Percentiles rank a stretch among this genome's conserved stretches.
Evolutionary conservation across 192 early-diverging fungal genomes (phyloP).

Genomic region (Umbelopsis isabellina): DNA sequence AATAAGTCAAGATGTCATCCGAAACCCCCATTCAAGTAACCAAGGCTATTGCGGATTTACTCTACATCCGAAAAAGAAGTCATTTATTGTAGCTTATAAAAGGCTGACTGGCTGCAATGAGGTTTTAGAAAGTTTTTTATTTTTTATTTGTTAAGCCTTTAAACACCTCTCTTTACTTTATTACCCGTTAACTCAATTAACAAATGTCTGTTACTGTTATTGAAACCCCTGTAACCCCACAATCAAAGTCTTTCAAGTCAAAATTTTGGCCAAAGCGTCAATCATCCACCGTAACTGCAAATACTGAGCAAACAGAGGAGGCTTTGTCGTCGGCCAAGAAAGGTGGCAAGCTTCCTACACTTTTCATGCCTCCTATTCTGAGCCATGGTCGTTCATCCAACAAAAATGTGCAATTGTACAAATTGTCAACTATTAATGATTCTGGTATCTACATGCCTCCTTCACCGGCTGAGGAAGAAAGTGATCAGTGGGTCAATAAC

Average conservation of each 20-base stretch:
- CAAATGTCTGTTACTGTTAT: background rate
- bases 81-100: background rate
- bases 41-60: background rate
- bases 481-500: background rate
- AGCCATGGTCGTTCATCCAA: background rate
- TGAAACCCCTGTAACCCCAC: background rate
- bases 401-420: constrained; percentile 28
- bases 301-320: background rate
- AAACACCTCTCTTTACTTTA: background rate
- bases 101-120: no score
- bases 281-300: background rate
- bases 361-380: constrained; percentile 6
- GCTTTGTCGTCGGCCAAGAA: background rate
- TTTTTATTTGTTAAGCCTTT: no score
- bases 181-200: constrained; percentile 3
- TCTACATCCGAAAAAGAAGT: constrained; percentile 10
- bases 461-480: constrained; percentile 27
- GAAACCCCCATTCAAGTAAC: constrained; percentile 1
- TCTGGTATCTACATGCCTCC: constrained; percentile 40
- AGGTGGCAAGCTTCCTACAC: background rate
- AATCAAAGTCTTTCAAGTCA: background rate
- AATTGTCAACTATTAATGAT: constrained; percentile 37
- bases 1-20: constrained; percentile 5
- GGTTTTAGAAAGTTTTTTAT: background rate
- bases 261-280: constrained; percentile 4